A percentile compares a stretch with the other conserved stretches of the same genome.
Conservation (phyloP, 768 basidiomycete genomes). For the Coprinopsis strossmayeri region DNA sequence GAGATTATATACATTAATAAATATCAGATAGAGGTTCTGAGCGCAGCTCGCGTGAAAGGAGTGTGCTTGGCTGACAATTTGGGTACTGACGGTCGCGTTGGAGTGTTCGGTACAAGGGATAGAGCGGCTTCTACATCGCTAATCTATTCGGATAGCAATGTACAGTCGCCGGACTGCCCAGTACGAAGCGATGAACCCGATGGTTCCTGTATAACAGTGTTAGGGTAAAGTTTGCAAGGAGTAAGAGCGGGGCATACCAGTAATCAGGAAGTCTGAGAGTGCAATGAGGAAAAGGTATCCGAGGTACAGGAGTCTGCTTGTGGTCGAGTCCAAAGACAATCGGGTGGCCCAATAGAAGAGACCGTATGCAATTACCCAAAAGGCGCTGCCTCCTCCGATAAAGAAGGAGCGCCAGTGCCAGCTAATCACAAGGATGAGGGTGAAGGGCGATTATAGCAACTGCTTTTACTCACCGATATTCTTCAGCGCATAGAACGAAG, state of each 20-base stretch:
- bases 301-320: constrained; percentile 79
- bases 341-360: constrained; percentile 84
- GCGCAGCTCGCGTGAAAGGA: no score
- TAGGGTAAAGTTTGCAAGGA: no score
- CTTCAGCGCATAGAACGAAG: constrained; percentile 90
- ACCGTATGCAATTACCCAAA: constrained; percentile 89
- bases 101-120: no score
- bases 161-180: constrained; percentile 88
- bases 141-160: constrained; percentile 74
- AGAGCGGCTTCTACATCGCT: constrained; percentile 9
- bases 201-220: no score
- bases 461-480: constrained; percentile 85
- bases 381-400: constrained; percentile 85
- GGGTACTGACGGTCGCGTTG: no score
- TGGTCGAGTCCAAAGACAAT: constrained; percentile 76
- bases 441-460: no score
- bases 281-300: constrained; percentile 85
- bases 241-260: no score
- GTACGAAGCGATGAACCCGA: constrained; percentile 87
- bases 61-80: no score
- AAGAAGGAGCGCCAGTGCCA: constrained; percentile 98
- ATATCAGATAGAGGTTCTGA: not conserved
- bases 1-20: not conserved
- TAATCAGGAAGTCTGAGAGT: constrained; percentile 82
- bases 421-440: constrained; percentile 29